Base-by-base conservation (phyloP, 1,284 basidiomycete species). In the Ganoderma lucidum region DNA sequence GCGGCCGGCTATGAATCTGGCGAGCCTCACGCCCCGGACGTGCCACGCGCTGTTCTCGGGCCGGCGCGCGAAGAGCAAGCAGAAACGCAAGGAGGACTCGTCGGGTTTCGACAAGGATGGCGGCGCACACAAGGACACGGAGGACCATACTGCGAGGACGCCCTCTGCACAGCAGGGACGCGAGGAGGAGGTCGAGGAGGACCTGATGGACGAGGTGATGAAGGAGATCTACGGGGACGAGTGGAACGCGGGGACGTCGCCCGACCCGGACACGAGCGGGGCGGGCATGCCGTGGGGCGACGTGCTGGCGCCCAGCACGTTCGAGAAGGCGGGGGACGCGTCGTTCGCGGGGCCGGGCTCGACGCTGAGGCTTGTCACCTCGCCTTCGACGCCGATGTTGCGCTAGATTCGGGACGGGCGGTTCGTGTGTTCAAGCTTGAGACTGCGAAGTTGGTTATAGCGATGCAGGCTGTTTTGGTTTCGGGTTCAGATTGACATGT, bases 181-280 rank as follows among this genome's bases (percentile, higher is more conserved):
- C 15, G 69, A 66, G 44, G 68, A 67, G 62, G 73, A 72, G 35
- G 72, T 73, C 56, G 76, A 77, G 59, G 76, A 74, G 53, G 78
- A 78, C 71, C 66, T 73, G 61, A 75, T 79, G 75, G 76, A 79
- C 63, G 75, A 75, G 23, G 75, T 79, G 35, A 77, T 79, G 78
- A 72, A 74, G 14, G 78, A 78, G 71, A 76, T 79, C 32, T 76
- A 78, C 67, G 77, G 77, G 37, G 69, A 70, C 42, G 70, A 70
- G 62, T 79, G 78, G 78, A 71, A 71, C 30, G 62, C 68, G 17
- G 72, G 66, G 56, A n/a, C 73, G 42, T 65, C 72, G 3, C 69
- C 61, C 45, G 62, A 51, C 23, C 63, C 37, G 32, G 53, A 55
- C 37, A 64, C 44, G 70, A 70, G 41, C 39, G 66, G 41, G 28